These are phyloP conservation scores for Eucalyptus albens DNA, from an alignment of 345 rosid species.

Conservation along the genomic window DNA sequence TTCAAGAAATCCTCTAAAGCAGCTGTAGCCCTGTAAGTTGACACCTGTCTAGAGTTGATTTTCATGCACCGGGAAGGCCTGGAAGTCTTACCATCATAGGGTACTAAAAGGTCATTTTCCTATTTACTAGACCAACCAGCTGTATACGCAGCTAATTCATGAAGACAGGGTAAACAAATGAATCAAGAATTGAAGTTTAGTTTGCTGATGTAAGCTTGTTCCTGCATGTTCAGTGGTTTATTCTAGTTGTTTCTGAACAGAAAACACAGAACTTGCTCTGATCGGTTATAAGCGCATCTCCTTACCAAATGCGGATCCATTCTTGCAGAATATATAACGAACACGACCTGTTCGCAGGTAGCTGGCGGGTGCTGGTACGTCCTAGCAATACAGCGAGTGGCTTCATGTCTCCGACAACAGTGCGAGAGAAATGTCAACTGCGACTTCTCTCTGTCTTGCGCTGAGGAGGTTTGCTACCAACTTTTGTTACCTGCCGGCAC, in stretches of 20 bases:
- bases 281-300: neutral
- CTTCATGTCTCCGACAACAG: constrained; percentile 58
- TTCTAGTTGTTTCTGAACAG: neutral
- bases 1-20: neutral
- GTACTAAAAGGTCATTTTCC: neutral
- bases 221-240: neutral
- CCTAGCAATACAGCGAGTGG: constrained; percentile 70
- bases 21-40: neutral
- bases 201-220: neutral
- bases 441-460: constrained; percentile 47
- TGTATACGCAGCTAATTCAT: neutral
- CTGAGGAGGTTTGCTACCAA: constrained; percentile 50
- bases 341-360: constrained; percentile 19
- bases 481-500: constrained; percentile 13
- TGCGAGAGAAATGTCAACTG: constrained; percentile 39
- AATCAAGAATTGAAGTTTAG: neutral
- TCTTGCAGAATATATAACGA: neutral
- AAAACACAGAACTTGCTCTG: neutral
- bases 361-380: constrained; percentile 97
- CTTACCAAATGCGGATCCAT: neutral
- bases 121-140: neutral
- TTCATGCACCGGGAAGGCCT: neutral
- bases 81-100: neutral
- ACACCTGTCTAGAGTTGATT: neutral
- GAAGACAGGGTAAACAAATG: neutral